These are phyloP conservation scores for Globisporangium heterothallicum DNA, from an alignment of 352 stramenopile species.

Conservation along the genomic window DNA sequence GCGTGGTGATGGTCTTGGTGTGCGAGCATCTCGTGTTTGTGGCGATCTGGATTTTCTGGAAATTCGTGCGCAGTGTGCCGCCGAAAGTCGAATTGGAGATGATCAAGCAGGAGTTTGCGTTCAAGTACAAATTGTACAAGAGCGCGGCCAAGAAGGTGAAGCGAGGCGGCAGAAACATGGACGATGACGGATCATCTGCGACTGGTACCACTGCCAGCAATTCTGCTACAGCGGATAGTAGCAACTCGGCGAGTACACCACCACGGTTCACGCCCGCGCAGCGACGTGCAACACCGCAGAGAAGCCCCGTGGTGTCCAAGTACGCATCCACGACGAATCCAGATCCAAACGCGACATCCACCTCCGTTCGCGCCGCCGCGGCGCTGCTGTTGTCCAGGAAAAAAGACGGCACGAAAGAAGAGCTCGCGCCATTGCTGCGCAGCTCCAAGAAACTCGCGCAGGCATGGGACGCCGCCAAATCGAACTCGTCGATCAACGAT, in stretches of 20 bases:
- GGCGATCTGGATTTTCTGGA: slow-evolving; percentile 67
- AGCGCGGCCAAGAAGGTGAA: slow-evolving; percentile 20
- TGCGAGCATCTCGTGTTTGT: slow-evolving; percentile 58
- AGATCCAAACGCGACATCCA: background rate
- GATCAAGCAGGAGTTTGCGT: slow-evolving; percentile 61
- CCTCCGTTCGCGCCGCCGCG: too few relatives aligned
- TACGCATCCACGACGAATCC: slow-evolving; percentile 17
- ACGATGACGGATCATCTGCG: background rate
- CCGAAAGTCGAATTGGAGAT: slow-evolving; percentile 56
- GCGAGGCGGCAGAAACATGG: slow-evolving; percentile 2
- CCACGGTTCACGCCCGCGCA: background rate
- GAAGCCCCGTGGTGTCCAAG: slow-evolving; percentile 7
- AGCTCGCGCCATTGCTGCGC: slow-evolving; percentile 49
- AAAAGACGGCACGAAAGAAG: slow-evolving; percentile 30
- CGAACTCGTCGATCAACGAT: slow-evolving; percentile 2
- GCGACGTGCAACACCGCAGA: background rate
- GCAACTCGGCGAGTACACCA: slow-evolving; percentile 13
- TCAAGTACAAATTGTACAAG: slow-evolving; percentile 71
- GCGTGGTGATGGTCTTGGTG: slow-evolving; percentile 78
- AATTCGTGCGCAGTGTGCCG: slow-evolving; percentile 52
- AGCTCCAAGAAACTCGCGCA: slow-evolving; percentile 45
- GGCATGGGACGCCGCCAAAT: slow-evolving; percentile 31
- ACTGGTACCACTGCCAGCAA: background rate
- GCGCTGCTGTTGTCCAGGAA: too few relatives aligned
- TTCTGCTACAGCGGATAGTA: background rate